Evolutionary conservation across 1,284 basidiomycete genomes (phyloP), one percentile per base, ranked within the genome.

Genomic region (Cryptococcus depauperatus): DNA sequence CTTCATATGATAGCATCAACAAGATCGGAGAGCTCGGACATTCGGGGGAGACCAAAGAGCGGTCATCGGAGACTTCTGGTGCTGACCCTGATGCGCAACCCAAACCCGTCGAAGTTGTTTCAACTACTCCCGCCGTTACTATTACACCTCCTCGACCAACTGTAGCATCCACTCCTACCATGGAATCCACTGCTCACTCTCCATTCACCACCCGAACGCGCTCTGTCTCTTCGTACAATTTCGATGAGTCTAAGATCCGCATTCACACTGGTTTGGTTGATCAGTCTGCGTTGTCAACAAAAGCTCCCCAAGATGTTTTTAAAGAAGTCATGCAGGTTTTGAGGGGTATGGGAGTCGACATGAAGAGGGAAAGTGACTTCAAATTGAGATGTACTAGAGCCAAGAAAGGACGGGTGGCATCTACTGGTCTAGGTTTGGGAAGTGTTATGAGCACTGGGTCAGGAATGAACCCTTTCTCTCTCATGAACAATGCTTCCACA

Each of bases 191-290:
- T 6, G 35, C 54, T 57, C 7, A 51, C 46, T 42, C 48, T 41
- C 35, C 48, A 34, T 4, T 33, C 34, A 11, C 35, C 28, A 18
- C 35, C 34, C 33, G 47, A 2, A 28, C 45, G 11, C 33, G 47
- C 6, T 23, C 54, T 5, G 22, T 45, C 18, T 35, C 43, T 9
- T n/a, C 34, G 9, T 37, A 39, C 43, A 26, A 26, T 23, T 43
- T 46, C 13, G 56, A 58, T 7, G 81, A 80, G 52, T 75, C 76
- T 29, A 79, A 79, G 45, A 73, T 97, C 43, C 81, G 87, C 13
- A 79, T 86, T 34, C 93, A 97, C 63, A 84, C 87, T 54, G 92
- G 93, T 55, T 83, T 92, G 1, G 85, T 98, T 23, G 93, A 97
- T 69, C 85, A 88, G 62, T 83, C 83, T 19, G 93, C 84, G 32